Conservation (phyloP, 108 stramenopile species). For the Pseudonitzschia pungens region DNA sequence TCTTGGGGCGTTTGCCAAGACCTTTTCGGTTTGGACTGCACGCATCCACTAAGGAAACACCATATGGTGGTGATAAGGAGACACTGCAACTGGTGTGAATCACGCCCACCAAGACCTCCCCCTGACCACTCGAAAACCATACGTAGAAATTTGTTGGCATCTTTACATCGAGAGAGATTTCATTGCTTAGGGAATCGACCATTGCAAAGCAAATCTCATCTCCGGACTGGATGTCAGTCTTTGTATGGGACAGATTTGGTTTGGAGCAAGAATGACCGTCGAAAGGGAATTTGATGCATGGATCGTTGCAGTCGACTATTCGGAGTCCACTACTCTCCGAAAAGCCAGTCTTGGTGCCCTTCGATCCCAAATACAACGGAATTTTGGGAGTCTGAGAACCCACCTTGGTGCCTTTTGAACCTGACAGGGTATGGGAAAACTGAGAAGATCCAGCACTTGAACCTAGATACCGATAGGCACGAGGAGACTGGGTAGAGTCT, state of each 20-base stretch:
- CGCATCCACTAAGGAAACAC: neutral
- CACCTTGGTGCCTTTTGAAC: neutral
- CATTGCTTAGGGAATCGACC: neutral
- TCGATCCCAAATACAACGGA: neutral
- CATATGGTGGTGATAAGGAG: neutral
- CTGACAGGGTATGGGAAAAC: neutral
- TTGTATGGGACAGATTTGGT: neutral
- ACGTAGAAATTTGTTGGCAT: slow-evolving; percentile 2
- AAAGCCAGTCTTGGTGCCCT: neutral
- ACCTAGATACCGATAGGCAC: neutral
- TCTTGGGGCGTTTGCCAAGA: neutral
- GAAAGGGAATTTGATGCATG: slow-evolving; percentile 13
- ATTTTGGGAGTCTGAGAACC: neutral
- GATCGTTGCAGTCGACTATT: neutral
- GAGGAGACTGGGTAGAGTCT: no score
- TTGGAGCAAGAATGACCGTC: neutral
- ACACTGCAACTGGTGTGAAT: slow-evolving; percentile 19
- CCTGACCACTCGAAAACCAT: slow-evolving; percentile 4
- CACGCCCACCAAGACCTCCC: neutral
- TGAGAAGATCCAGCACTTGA: neutral
- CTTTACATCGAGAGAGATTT: slow-evolving; percentile 2
- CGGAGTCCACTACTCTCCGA: neutral
- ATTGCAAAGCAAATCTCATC: slow-evolving; percentile 15
- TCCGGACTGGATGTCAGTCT: neutral
- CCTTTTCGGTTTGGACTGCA: neutral